Evolutionary conservation across 1,139 yeast genomes (phyloP), one percentile per base, ranked within the genome.

Genomic region (Nakaseomyces delphensis): DNA sequence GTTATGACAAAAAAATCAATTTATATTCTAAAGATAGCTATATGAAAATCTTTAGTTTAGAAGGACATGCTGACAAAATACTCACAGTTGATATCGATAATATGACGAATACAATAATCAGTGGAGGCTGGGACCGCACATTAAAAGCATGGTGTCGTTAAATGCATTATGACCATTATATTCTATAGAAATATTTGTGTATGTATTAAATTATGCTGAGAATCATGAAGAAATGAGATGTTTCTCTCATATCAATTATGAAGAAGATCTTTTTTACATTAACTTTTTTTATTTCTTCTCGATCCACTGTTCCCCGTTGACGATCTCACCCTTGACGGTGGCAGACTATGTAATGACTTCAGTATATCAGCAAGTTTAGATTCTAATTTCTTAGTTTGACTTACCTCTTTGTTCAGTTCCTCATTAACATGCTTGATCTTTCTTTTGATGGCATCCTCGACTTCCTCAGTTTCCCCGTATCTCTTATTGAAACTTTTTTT

Each of bases 61-160:
- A 68, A 46, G 89, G 84, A 0, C 81, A 78, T 45, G 69, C 71
- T 13, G 95, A 83, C 51, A 82, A 80, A 56, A 78, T 84, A 4
- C 76, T 86, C 79, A 69, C 81, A 43, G 74, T 83, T 45, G 94
- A 84, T 57, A 59, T 80, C 1, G 58, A 70, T 24, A 55, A 60
- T 1, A 67, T 70, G 39, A 70, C 71, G 6, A 50, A 59, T 10
- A 56, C 52, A 36, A 63, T 86, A 1, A 71, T 76, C 2, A 76
- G 83, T 48, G 73, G 86, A 45, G 91, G 95, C 16, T 86, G 95
- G 94, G 96, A 86, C 60, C 71, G 93, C 47, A 70, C 83, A 16
- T 70, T 84, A 3, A 83, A 80, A 55, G 43, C 80, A 36, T 84
- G 87, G 85, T 24, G 24, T 40, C 16, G 40, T 33, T 16, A 33